A percentile compares a stretch with the other conserved stretches of the same genome.
These are phyloP conservation scores for Metarhizium sp. DNA, from an alignment of 2,329 filamentous ascomycete genomes.

Conservation along the genomic window DNA sequence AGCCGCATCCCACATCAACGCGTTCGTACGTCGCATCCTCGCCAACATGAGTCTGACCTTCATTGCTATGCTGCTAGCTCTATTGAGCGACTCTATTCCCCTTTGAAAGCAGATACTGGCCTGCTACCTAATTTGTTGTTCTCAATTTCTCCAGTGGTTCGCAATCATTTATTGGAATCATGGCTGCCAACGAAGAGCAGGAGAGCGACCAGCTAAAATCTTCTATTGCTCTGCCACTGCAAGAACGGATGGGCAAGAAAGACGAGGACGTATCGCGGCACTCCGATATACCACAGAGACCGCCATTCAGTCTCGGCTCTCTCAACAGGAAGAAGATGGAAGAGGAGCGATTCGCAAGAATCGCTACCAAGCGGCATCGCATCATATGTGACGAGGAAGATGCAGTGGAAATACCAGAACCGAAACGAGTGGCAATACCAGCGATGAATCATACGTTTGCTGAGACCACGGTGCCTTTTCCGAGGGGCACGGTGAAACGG, in stretches of 20 bases:
- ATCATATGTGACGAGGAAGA: conserved; percentile 17
- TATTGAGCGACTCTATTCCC: not conserved
- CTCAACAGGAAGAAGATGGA: conserved; percentile 81
- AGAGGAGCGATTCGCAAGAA: conserved; percentile 64
- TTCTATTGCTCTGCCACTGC: conserved; percentile 51
- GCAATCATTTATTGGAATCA: not conserved
- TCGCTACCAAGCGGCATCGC: conserved; percentile 42
- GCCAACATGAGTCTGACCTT: not conserved
- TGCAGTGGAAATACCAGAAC: conserved; percentile 18
- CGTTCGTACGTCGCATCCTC: not conserved
- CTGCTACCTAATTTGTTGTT: not conserved
- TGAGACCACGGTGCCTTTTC: conserved; percentile 27
- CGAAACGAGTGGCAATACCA: conserved; percentile 13
- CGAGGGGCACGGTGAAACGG: conserved; percentile 63
- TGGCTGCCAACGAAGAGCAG: conserved; percentile 25
- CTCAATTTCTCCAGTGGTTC: not conserved
- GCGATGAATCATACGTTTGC: conserved; percentile 8
- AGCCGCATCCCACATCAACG: not conserved
- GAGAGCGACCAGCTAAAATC: conserved; percentile 51
- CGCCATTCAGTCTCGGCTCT: conserved; percentile 32
- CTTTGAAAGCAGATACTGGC: too few species aligned
- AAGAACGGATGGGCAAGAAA: conserved; percentile 13
- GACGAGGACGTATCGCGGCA: not conserved
- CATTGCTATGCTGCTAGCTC: not conserved
- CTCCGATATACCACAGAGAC: not conserved